Base-by-base conservation (phyloP, 2,329 filamentous ascomycete species). In the Botrytis fabae region DNA sequence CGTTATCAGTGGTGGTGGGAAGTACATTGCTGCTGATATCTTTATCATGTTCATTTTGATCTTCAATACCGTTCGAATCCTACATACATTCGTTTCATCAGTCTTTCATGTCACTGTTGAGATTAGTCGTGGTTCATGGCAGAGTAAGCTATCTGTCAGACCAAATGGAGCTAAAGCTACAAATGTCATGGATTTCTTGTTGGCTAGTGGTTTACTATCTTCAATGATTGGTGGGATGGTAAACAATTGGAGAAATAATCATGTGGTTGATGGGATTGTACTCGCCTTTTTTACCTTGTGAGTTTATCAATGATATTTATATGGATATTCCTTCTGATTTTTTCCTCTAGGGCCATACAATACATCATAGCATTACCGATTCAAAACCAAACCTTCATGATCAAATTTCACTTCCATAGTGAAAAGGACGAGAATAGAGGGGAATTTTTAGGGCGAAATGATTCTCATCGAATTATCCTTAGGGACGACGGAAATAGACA, bases 331-430 rank as follows among this genome's bases (percentile, higher is more conserved):
- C 28, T 35, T 32, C 28, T 46, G 16, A 38, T 46, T 22, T 51
- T 25, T 46, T 16, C 32, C 22, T 22, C 22, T 9, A 70, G 57
- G 40, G 22, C 32, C n/a, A n/a, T 70, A 14, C 69, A 70, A 70
- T 70, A 51, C 42, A 62, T 62, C 57, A 70, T 70, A 18, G 69
- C 69, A 9, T 59, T 62, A 14, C 69, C 69, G 20, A 54, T 61
- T 20, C 44, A 46, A 61, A 25, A 61, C 40, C 57, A 42, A 16
- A 70, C n/a, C 9, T 70, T 70, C 32, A 32, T 28, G 35, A 18
- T 70, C 20, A 61, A 25, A 32, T 61, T 70, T 18, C 42, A 61
- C 25, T 70, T 18, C 35, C 57, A 61, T 32, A 62, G 16, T 18
- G 40, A 70, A 40, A 28, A 1, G 3, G 14, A 18, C 4, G 68